Conservation (phyloP, 192 early-diverging fungal genomes). For the Backusella morwellensis region DNA sequence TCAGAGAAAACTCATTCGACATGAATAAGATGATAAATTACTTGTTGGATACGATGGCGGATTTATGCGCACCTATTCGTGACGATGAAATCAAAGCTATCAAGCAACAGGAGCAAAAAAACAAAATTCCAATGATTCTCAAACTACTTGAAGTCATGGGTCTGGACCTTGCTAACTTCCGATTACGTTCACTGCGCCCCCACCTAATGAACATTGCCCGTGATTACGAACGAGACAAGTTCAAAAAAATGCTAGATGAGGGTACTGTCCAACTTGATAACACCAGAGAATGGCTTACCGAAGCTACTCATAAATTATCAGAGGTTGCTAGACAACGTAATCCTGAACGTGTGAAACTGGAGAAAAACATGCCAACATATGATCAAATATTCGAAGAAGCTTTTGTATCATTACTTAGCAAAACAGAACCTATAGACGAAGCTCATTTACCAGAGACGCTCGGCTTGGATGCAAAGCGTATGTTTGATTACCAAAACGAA, state of each 20-base stretch:
- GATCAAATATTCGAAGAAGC: slow-evolving; percentile 20
- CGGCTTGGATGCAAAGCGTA: slow-evolving; percentile 59
- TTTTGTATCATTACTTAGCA: slow-evolving; percentile 5
- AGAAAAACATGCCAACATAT: not conserved
- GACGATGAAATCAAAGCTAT: slow-evolving; percentile 52
- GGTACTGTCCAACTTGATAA: slow-evolving; percentile 43
- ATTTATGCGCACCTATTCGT: slow-evolving; percentile 78
- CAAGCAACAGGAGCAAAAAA: slow-evolving; percentile 40
- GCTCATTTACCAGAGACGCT: slow-evolving; percentile 62
- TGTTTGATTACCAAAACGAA: slow-evolving; percentile 71
- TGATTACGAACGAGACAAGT: slow-evolving; percentile 72
- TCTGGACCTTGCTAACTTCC: slow-evolving; percentile 77
- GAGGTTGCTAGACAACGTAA: not conserved
- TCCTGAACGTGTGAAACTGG: not conserved
- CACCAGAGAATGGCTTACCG: slow-evolving; percentile 63
- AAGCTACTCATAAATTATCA: slow-evolving; percentile 29
- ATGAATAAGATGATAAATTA: slow-evolving; percentile 45
- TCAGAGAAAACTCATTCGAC: slow-evolving; percentile 57
- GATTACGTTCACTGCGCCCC: slow-evolving; percentile 64
- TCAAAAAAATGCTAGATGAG: slow-evolving; percentile 50
- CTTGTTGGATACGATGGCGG: slow-evolving; percentile 58
- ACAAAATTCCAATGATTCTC: slow-evolving; percentile 47
- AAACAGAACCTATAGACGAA: slow-evolving; percentile 2
- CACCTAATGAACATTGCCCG: slow-evolving; percentile 67
- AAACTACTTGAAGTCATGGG: slow-evolving; percentile 76